Conservation (phyloP, 371 early-diverging fungal species). For the Apophysomyces elegans region DNA sequence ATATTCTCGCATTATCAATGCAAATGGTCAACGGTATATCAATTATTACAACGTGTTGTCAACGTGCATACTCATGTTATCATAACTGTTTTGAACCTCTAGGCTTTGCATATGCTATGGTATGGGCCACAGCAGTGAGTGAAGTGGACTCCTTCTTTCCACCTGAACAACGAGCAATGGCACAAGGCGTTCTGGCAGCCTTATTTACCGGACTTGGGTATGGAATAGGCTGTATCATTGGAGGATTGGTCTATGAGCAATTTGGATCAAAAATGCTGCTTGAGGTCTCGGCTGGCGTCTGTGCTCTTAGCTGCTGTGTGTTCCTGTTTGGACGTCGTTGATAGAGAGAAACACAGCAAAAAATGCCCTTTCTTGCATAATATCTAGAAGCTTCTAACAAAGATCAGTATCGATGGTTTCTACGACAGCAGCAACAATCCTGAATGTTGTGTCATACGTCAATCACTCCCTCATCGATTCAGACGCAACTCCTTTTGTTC, state of each 20-base stretch:
- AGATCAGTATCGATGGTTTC: neutral
- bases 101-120: conserved; percentile 29
- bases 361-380: neutral
- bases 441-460: neutral
- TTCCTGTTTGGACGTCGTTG: conserved; percentile 26
- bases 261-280: conserved; percentile 30
- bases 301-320: conserved; percentile 28
- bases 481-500: too few relatives aligned
- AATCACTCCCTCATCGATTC: too few relatives aligned
- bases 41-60: too few relatives aligned
- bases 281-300: conserved; percentile 21
- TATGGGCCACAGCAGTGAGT: conserved; percentile 46
- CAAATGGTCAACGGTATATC: conserved; percentile 45
- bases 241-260: conserved; percentile 33
- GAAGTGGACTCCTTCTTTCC: conserved; percentile 47
- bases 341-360: neutral
- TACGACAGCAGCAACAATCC: too few relatives aligned
- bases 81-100: too few relatives aligned
- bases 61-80: neutral
- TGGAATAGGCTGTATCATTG: conserved; percentile 38
- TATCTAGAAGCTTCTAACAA: conserved; percentile 1
- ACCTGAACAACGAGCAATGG: conserved; percentile 39
- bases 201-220: conserved; percentile 39
- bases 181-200: conserved; percentile 46
- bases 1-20: conserved; percentile 38